A percentile compares a stretch with the other conserved stretches of the same genome.
These are phyloP conservation scores for Amauroascus niger DNA, from an alignment of 2,329 filamentous ascomycete genomes.

Conservation along the genomic window DNA sequence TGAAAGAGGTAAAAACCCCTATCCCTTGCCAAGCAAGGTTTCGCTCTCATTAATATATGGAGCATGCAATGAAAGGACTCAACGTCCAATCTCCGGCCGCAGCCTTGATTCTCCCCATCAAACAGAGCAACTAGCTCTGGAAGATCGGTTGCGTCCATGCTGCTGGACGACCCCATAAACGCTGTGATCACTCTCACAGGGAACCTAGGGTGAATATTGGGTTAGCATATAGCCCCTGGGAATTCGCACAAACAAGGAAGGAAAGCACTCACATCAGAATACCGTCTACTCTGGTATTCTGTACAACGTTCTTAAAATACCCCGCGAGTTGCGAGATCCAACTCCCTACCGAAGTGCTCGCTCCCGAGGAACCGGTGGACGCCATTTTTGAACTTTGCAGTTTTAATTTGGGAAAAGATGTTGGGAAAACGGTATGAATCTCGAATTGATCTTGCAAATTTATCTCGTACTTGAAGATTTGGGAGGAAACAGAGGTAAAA, in stretches of 20 bases:
- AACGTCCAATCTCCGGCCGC: constrained; percentile 14
- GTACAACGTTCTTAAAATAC: neutral
- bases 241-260: neutral
- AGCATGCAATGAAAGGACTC: constrained; percentile 17
- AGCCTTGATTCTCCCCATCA: constrained; percentile 9
- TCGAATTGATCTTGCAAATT: neutral
- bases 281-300: neutral
- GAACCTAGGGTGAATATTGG: constrained; percentile 8
- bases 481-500: too few species aligned
- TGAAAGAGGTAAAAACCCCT: constrained; percentile 16
- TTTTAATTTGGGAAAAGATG: neutral
- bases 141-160: constrained; percentile 4
- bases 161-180: constrained; percentile 8
- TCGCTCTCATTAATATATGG: constrained; percentile 14
- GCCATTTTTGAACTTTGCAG: neutral
- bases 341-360: too few species aligned
- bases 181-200: constrained; percentile 7
- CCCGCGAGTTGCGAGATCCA: constrained; percentile 1
- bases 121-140: constrained; percentile 13
- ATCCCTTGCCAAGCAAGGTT: constrained; percentile 14
- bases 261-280: constrained; percentile 14
- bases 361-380: neutral
- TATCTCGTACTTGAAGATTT: too few species aligned
- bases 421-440: neutral
- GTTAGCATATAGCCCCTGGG: neutral